Base-by-base conservation (phyloP, 225 moss, liverwort and hornwort species). In the Marchantia paleacea region DNA sequence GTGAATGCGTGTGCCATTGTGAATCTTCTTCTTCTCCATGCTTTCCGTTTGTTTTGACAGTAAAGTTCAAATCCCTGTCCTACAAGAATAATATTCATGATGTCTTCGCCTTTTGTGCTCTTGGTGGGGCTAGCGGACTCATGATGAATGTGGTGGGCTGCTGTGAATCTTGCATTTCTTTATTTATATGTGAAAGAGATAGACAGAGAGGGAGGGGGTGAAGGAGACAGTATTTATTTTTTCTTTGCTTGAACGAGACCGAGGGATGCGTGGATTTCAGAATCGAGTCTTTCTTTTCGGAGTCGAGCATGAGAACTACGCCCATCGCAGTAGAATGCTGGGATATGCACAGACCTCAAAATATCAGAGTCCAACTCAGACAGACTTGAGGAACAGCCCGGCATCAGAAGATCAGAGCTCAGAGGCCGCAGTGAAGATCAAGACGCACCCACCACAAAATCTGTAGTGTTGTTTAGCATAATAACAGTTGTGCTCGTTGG, bases 11-110 rank as follows among this genome's bases (percentile, higher is more conserved):
- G 62, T 62, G 62, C 62, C 62, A 62, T 62, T 19, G 62, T 62
- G 62, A 62, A 62, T 1, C 62, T n/a, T 24, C n/a, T 62, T 24
- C 62, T 62, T 39, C 39, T 39, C 39, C 39, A 39, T 39, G 39
- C 39, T 39, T 39, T 39, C 39, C 39, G 39, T 39, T 24, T 62
- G 62, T 62, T 62, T 62, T 62, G 22, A 24, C 62, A n/a, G n/a
- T n/a, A 62, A 62, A 62, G 62, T n/a, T 62, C 62, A 62, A 22
- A 62, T 62, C 62, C 62, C 62, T 62, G 62, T 62, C 62, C 16
- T 62, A 62, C 62, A 62, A 62, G 18, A 62, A 19, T n/a, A 62
- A 62, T 62, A 60, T 60, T 60, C 60, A 60, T 60, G 60, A 15
- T 60, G 60, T 62, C 15, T 24, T 62, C 24, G 22, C 62, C 62